Percentiles rank a stretch among this genome's conserved stretches.
Conservation (phyloP, 1,284 basidiomycete genomes). For the Malassezia obtusa region DNA sequence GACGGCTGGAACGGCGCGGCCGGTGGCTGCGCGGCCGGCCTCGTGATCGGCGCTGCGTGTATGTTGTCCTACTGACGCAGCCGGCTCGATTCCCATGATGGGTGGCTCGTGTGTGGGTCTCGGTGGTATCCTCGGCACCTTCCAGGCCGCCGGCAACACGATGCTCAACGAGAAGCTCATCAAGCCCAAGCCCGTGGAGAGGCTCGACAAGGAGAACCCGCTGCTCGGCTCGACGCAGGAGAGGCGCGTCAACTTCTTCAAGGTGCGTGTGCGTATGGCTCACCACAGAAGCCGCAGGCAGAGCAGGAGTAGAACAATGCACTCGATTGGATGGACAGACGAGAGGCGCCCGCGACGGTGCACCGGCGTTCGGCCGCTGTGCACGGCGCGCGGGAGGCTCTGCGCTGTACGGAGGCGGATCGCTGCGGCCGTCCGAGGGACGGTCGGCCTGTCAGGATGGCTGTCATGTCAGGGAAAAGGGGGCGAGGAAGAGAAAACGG, state of each 20-base stretch:
- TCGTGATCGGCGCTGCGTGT: slow-evolving; percentile 76
- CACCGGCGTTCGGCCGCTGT: too few relatives aligned
- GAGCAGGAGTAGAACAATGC: slow-evolving; percentile 6
- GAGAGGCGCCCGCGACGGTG: too few relatives aligned
- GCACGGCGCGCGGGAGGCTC: too few relatives aligned
- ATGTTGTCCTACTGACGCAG: slow-evolving; percentile 49
- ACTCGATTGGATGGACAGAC: not conserved
- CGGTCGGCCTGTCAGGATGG: too few relatives aligned
- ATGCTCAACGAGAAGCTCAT: slow-evolving; percentile 13
- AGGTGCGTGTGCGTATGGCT: slow-evolving; percentile 9
- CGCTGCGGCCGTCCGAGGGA: too few relatives aligned
- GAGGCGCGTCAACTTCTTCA: slow-evolving; percentile 13
- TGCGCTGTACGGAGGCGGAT: too few relatives aligned
- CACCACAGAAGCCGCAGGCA: not conserved
- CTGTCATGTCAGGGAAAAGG: too few relatives aligned
- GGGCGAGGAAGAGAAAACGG: too few relatives aligned
- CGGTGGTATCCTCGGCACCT: slow-evolving; percentile 69
- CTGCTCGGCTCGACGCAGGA: slow-evolving; percentile 8
- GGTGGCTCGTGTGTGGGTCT: slow-evolving; percentile 69
- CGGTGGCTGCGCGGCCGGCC: slow-evolving; percentile 85
- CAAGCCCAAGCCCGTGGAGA: not conserved
- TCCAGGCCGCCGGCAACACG: slow-evolving; percentile 64
- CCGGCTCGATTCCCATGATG: slow-evolving; percentile 73
- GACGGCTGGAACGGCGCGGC: slow-evolving; percentile 75
- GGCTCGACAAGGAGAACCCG: slow-evolving; percentile 7